phyloP scores from a whole-genome alignment of 306 rosid genomes.

The Canavalia gladiata region DNA sequence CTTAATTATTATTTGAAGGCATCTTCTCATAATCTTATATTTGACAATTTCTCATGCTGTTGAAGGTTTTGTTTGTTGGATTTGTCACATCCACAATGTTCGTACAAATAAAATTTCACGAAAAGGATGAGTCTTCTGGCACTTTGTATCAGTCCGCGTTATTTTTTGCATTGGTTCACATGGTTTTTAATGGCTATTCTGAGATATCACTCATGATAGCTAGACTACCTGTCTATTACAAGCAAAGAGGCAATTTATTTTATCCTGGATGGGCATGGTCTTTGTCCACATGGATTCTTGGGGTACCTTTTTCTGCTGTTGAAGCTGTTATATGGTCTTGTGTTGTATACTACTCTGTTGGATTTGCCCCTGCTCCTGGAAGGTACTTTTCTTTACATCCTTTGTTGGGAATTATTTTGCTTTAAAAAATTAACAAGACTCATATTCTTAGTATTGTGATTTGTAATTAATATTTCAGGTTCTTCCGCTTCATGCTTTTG shows the following conservation, averaged over 20 bases:
- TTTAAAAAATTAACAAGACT: background rate
- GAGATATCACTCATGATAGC: constrained; percentile 82
- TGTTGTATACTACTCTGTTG: constrained; percentile 80
- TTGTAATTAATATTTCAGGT: constrained; percentile 62
- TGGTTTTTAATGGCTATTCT: constrained; percentile 88
- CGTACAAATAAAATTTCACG: constrained; percentile 58
- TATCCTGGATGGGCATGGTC: constrained; percentile 89
- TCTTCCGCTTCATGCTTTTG: constrained; percentile 75
- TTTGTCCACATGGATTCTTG: constrained; percentile 72
- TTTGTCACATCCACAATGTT: constrained; percentile 75
- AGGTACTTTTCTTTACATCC: constrained; percentile 56
- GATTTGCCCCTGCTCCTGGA: constrained; percentile 79
- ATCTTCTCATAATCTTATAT: constrained; percentile 4
- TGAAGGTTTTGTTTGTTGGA: constrained; percentile 85
- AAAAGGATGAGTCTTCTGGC: constrained; percentile 64
- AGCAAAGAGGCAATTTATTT: constrained; percentile 85
- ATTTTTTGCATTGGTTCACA: constrained; percentile 80
- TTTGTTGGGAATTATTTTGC: background rate
- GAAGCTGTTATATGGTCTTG: constrained; percentile 83
- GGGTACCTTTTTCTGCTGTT: constrained; percentile 76
- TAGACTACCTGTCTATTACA: constrained; percentile 85
- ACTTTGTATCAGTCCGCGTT: constrained; percentile 74
- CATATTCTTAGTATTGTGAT: constrained; percentile 30
- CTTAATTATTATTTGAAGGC: background rate
- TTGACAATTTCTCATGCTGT: constrained; percentile 35